Percentiles rank a stretch among this genome's conserved stretches.
Evolutionary conservation across 2,329 filamentous ascomycete genomes (phyloP).

Genomic region (Aspergillus oerlinghausenensis): DNA sequence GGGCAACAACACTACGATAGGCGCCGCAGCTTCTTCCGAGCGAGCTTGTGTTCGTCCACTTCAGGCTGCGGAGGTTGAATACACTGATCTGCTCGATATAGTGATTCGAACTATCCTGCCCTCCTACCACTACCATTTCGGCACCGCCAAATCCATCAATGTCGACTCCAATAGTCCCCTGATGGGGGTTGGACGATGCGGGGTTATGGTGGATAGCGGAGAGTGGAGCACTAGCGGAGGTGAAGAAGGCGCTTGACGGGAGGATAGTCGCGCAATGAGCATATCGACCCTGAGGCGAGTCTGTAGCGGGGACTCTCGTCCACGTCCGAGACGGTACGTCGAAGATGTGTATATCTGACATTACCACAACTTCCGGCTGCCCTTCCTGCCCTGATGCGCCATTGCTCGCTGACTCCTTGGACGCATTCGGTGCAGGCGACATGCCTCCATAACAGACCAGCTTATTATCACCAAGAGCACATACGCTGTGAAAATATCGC

Average conservation of each 20-base stretch:
- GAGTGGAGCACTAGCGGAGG: conserved; percentile 75
- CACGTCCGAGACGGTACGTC: conserved; percentile 78
- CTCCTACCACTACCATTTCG: conserved; percentile 95
- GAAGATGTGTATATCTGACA: conserved; percentile 97
- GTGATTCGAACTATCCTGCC: conserved; percentile 94
- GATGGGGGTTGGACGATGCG: conserved; percentile 74
- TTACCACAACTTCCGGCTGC: conserved; percentile 85
- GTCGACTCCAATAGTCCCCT: conserved; percentile 80
- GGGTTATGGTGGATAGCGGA: conserved; percentile 89
- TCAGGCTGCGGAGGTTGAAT: conserved; percentile 90
- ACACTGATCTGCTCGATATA: conserved; percentile 99
- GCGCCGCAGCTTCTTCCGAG: conserved; percentile 92
- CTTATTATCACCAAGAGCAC: conserved; percentile 87
- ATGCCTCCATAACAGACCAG: conserved; percentile 98
- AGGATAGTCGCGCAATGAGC: conserved; percentile 93
- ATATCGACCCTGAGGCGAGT: conserved; percentile 88
- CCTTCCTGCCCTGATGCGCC: conserved; percentile 50
- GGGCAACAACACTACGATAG: conserved; percentile 91
- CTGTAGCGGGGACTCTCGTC: conserved; percentile 75
- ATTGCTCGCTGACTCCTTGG: conserved; percentile 39
- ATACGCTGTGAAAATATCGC: conserved; percentile 96
- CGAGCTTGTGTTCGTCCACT: conserved; percentile 87
- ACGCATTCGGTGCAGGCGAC: conserved; percentile 65
- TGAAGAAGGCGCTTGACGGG: conserved; percentile 80
- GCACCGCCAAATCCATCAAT: conserved; percentile 88